Evolutionary conservation across 2,329 filamentous ascomycete species (phyloP), one percentile per base, ranked within the genome.

Genomic region (Pseudocercospora vitis): DNA sequence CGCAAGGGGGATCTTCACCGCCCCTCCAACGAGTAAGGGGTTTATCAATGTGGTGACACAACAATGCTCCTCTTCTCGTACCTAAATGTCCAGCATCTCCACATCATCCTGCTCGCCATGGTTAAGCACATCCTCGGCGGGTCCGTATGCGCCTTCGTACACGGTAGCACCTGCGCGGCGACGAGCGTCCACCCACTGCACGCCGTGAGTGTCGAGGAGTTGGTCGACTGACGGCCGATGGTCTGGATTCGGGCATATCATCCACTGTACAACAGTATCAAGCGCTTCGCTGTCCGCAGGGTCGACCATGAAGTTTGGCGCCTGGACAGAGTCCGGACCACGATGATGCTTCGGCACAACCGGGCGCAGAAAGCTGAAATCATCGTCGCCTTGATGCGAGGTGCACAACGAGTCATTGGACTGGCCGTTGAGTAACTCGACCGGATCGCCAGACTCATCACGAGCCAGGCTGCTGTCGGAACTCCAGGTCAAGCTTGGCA

Each of bases 91-190:
- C 71, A 83, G 81, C 80, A 85, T 85, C 69, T 86, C 83, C 40
- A 80, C 77, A 68, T 73, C 71, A 37, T 72, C 64, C 24, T 57
- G 54, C 28, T 55, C 51, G 6, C 80, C 77, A 62, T 78, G 76
- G 19, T 74, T 74, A 50, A 84, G 74, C 16, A 84, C 76, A 58
- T 85, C 81, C 59, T 85, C 85, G 19, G 81, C 81, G 26, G 92
- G 92, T 3, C 94, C 94, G 88, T 91, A 99, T 69, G 89, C 94
- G 58, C 94, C 94, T 74, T 99, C 94, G 64, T 88, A 99, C 49
- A 99, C 85, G 0, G 91, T 96, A n/a, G 94, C 94, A 39, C 91
- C 89, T 8, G 91, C 89, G 51, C 87, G 85, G 51, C 91, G 85
- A 58, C 91, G 85, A 47, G 78, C 75, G 50, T 85, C 81, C 26